Evolutionary conservation across 495 filamentous ascomycete species (phyloP).

Genomic region (Podospora tetraspora): DNA sequence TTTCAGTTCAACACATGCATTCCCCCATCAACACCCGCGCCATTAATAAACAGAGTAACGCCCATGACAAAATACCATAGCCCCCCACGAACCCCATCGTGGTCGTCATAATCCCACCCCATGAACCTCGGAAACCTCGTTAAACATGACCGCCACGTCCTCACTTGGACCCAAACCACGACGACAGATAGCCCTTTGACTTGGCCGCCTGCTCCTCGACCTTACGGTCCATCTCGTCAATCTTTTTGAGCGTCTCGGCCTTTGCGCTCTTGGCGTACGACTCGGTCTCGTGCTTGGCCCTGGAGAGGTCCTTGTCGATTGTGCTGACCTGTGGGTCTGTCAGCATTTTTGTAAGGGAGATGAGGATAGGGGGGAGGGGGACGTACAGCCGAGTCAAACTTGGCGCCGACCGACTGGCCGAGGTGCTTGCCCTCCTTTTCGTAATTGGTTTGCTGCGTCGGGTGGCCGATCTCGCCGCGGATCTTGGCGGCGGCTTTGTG

Average conservation of each 20-base stretch:
- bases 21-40: not conserved
- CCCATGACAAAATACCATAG: not conserved
- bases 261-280: conserved; percentile 54
- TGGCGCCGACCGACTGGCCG: conserved; percentile 43
- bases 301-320: conserved; percentile 52
- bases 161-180: conserved; percentile 74
- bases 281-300: conserved; percentile 53
- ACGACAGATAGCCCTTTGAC: conserved; percentile 69
- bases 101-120: not conserved
- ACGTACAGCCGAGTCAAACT: conserved; percentile 43
- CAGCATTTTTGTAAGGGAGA: conserved; percentile 6
- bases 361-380: not conserved
- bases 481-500: conserved; percentile 59
- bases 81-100: not conserved
- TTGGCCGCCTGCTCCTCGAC: conserved; percentile 71
- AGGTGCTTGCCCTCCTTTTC: conserved; percentile 38
- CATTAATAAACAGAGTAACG: not conserved
- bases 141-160: not conserved
- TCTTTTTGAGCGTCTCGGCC: conserved; percentile 58
- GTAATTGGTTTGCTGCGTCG: conserved; percentile 30
- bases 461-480: conserved; percentile 50
- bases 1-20: not conserved
- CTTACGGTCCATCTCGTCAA: conserved; percentile 68
- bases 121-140: not conserved
- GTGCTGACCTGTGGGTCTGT: conserved; percentile 50